Base-by-base conservation (phyloP, 352 stramenopile species). In the Aphanomyces cochlioides region DNA sequence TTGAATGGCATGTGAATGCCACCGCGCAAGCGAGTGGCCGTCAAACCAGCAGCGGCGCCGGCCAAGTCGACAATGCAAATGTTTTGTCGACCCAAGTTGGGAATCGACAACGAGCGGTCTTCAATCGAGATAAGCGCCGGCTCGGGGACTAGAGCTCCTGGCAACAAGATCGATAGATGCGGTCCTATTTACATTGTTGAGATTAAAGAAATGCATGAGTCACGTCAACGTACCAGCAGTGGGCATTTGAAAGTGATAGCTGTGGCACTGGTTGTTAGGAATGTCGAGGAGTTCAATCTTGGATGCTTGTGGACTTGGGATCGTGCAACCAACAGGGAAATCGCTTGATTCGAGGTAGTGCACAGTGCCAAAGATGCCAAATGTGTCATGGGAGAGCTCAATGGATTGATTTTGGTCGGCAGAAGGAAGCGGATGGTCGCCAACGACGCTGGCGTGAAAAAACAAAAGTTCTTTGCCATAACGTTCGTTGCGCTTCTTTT, bases 11-110 rank as follows among this genome's bases (percentile, higher is more conserved):
- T 56, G 45, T 77, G 61, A 43, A 61, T 67, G 43, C 74, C 66
- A 40, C 69, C 73, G 54, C 72, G 50, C 7, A 47, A 36, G 17
- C 73, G 79, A 37, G 88, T 79, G 69, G 90, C 90, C 8, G 84
- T 91, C 34, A 80, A 56, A 34, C 73, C 81, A 15, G 57, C 71
- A 2, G 80, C 76, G 41, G 74, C 77, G 13, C 86, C 86, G 1
- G 86, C 86, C 40, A 94, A 69, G 73, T 94, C 86, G 58, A 92
- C 83, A 47, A 94, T 92, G 66, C 85, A 92, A 73, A 94, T 94
- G 74, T 90, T 90, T 15, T 80, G 83, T 59, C 88, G 90, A 50
- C 84, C 86, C 21, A 94, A 90, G 76, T 90, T 90, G 39, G 86
- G 86, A 21, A 92, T 89, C 17, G 77, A 81, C 47, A 94, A 90